These are phyloP conservation scores for Citrus sp. DNA, from an alignment of 345 rosid genomes.

Conservation along the genomic window DNA sequence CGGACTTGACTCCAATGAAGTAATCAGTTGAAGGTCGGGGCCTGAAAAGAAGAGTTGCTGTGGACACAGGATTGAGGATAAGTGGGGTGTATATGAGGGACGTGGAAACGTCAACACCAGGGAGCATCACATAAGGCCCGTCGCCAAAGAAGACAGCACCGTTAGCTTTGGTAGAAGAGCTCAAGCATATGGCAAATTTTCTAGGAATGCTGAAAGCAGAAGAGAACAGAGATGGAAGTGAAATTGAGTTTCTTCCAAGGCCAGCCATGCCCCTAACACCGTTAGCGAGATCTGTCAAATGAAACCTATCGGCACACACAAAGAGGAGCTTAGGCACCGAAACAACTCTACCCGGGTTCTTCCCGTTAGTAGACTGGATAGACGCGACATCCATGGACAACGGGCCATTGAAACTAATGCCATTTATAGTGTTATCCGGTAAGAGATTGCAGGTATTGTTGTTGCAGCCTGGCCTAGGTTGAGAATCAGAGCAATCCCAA, in stretches of 20 bases:
- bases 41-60: neutral
- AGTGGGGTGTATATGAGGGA: neutral
- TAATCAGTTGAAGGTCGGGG: neutral
- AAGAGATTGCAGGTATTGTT: neutral
- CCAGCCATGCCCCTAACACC: neutral
- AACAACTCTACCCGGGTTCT: neutral
- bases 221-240: neutral
- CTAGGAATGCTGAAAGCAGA: neutral
- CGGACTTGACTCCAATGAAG: neutral
- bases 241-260: neutral
- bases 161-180: neutral
- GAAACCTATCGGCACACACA: neutral
- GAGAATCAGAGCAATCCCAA: neutral
- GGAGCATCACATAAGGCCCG: neutral
- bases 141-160: slow-evolving; percentile 3
- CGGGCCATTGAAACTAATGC: neutral
- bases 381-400: neutral
- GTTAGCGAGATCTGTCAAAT: neutral
- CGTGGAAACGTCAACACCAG: neutral
- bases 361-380: neutral
- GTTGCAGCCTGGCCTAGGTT: neutral
- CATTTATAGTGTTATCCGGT: neutral
- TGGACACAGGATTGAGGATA: neutral
- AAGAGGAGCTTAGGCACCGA: neutral
- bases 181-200: neutral